phyloP scores from a whole-genome alignment of 495 filamentous ascomycete species.

The Hypoxylon lienhwacheense region DNA sequence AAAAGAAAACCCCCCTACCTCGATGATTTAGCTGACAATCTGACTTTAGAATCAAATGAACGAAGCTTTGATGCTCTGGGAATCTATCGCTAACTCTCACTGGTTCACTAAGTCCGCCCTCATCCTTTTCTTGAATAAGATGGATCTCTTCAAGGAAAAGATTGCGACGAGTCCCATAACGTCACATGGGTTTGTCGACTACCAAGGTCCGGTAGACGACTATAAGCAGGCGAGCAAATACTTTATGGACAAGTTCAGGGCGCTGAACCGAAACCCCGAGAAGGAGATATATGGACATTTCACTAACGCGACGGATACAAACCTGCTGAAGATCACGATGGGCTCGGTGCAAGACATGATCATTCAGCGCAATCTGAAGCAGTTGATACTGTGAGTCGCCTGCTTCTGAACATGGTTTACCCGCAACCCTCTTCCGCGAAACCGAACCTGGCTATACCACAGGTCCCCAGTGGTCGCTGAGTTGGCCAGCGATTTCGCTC shows the following conservation, averaged over 20 bases:
- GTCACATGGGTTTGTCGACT: slow-evolving; percentile 89
- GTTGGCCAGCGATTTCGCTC: slow-evolving; percentile 33
- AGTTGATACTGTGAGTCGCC: slow-evolving; percentile 79
- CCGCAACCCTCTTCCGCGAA: slow-evolving; percentile 20
- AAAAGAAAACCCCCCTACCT: too few species aligned
- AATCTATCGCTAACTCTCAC: slow-evolving; percentile 94
- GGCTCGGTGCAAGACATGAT: slow-evolving; percentile 98
- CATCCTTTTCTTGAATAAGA: slow-evolving; percentile 99
- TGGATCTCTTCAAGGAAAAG: slow-evolving; percentile 95
- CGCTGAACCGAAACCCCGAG: slow-evolving; percentile 78
- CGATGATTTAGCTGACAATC: slow-evolving; percentile 15
- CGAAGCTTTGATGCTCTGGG: slow-evolving; percentile 96
- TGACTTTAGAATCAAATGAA: slow-evolving; percentile 95
- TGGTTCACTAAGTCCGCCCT: slow-evolving; percentile 97
- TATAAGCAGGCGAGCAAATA: slow-evolving; percentile 71
- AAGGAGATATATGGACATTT: slow-evolving; percentile 93
- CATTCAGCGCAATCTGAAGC: slow-evolving; percentile 94
- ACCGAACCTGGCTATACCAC: slow-evolving; percentile 34
- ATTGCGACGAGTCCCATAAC: slow-evolving; percentile 77
- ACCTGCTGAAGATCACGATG: slow-evolving; percentile 96
- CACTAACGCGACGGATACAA: slow-evolving; percentile 94
- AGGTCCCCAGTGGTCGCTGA: slow-evolving; percentile 21
- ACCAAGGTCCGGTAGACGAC: slow-evolving; percentile 58
- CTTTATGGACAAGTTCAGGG: slow-evolving; percentile 87
- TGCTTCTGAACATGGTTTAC: slow-evolving; percentile 26